Evolutionary conservation across 768 basidiomycete genomes (phyloP).

Genomic region (Auriscalpium microsporum): DNA sequence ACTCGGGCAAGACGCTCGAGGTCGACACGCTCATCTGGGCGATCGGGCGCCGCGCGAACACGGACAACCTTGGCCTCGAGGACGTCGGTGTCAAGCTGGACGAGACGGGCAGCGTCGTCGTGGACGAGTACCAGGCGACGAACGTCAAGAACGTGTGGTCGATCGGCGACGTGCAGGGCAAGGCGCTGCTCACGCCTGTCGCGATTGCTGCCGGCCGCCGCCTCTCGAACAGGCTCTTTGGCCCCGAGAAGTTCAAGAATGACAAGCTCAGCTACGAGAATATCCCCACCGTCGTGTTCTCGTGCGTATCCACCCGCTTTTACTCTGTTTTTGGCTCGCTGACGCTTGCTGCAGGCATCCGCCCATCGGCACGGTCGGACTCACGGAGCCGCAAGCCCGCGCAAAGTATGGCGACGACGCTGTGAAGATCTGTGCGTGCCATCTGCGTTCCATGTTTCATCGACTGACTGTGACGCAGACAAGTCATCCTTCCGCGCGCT

Average conservation of each 20-base stretch:
- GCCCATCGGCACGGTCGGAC: constrained; percentile 88
- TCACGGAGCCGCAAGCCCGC: constrained; percentile 87
- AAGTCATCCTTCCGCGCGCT: constrained; percentile 74
- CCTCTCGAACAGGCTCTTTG: constrained; percentile 85
- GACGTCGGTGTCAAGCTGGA: constrained; percentile 68
- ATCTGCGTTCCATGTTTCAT: not conserved
- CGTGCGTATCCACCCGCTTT: constrained; percentile 43
- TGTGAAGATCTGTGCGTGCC: constrained; percentile 80
- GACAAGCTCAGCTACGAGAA: constrained; percentile 85
- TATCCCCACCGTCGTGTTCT: constrained; percentile 94
- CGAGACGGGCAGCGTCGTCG: constrained; percentile 74
- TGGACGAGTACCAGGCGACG: constrained; percentile 89
- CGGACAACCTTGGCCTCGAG: constrained; percentile 69
- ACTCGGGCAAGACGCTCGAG: constrained; percentile 68
- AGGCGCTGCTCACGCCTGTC: constrained; percentile 89
- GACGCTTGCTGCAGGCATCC: constrained; percentile 58
- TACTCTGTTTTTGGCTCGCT: not conserved
- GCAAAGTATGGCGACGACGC: constrained; percentile 73
- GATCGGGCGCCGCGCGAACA: constrained; percentile 81
- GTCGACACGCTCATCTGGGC: constrained; percentile 91
- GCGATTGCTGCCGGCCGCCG: constrained; percentile 94
- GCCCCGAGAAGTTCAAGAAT: constrained; percentile 74
- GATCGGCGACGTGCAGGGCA: constrained; percentile 91
- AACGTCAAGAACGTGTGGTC: constrained; percentile 62
- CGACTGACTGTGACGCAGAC: constrained; percentile 36